These are phyloP conservation scores for rapeseed (Brassica napus) DNA, from an alignment of 345 rosid genomes.

Conservation along the genomic window DNA sequence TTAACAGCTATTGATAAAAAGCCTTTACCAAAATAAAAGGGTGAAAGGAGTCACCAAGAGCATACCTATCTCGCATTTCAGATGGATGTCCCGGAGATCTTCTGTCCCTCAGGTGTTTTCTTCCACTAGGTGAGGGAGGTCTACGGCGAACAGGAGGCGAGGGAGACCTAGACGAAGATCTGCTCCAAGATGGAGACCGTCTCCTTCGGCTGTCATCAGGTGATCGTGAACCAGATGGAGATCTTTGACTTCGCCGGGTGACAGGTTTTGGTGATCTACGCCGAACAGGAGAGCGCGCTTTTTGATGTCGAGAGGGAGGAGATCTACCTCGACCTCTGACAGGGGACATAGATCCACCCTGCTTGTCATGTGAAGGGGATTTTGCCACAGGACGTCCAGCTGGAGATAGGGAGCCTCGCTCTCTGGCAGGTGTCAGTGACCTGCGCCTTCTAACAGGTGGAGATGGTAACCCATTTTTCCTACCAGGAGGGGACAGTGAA, in stretches of 20 bases:
- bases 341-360: conserved; percentile 44
- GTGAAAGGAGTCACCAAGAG: conserved; percentile 1
- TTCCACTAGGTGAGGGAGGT: conserved; percentile 49
- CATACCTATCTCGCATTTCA: conserved; percentile 57
- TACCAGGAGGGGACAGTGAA: conserved; percentile 43
- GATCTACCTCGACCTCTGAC: conserved; percentile 33
- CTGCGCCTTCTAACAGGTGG: conserved; percentile 42
- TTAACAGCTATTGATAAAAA: neutral
- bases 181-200: conserved; percentile 44
- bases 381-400: conserved; percentile 29
- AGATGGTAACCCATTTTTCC: conserved; percentile 29
- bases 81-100: conserved; percentile 50
- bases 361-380: conserved; percentile 32
- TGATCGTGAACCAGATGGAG: conserved; percentile 49
- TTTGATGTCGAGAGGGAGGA: conserved; percentile 31
- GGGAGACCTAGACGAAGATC: conserved; percentile 48
- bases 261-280: conserved; percentile 44
- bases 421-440: conserved; percentile 35
- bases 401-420: conserved; percentile 45
- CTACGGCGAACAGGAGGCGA: conserved; percentile 51
- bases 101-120: conserved; percentile 39
- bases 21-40: conserved; percentile 1
- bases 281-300: conserved; percentile 33
- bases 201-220: conserved; percentile 44
- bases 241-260: conserved; percentile 39